Evolutionary conservation across 2,329 filamentous ascomycete species (phyloP).

Genomic region (Aspergillus intermedius): DNA sequence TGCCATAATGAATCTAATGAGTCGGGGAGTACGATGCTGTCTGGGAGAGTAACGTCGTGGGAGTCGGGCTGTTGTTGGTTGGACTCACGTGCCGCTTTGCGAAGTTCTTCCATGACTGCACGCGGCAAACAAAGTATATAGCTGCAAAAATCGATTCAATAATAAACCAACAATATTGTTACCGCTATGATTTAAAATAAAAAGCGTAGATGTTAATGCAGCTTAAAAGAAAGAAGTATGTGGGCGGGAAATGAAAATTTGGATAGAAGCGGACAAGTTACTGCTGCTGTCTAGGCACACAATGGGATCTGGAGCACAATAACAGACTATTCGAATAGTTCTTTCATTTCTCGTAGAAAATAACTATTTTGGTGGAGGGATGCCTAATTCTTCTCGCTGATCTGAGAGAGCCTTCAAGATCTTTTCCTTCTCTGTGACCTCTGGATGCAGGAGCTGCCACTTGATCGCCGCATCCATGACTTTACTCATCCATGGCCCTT

Average conservation of each 20-base stretch:
- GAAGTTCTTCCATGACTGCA: conserved; percentile 23
- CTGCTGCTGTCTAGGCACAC: background rate
- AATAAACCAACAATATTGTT: no score
- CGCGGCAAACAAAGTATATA: background rate
- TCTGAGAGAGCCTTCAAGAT: conserved; percentile 55
- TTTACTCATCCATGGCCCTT: conserved; percentile 73
- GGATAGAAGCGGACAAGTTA: background rate
- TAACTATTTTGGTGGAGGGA: conserved; percentile 2
- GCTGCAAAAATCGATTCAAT: background rate
- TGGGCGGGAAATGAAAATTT: background rate
- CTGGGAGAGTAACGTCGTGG: conserved; percentile 1
- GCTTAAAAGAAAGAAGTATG: background rate
- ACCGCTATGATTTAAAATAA: no score
- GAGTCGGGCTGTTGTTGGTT: conserved; percentile 11
- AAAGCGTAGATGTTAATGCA: background rate
- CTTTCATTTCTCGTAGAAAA: background rate
- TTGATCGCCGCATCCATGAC: conserved; percentile 74
- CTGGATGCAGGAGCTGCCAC: conserved; percentile 82
- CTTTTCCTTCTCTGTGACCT: conserved; percentile 51
- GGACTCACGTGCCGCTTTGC: conserved; percentile 19
- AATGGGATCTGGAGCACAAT: background rate
- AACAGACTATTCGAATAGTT: background rate
- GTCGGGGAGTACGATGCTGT: conserved; percentile 5
- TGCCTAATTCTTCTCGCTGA: conserved; percentile 47
- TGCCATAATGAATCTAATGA: conserved; percentile 24